Base-by-base conservation (phyloP, 2,329 filamentous ascomycete species). In the Nemania diffusa region DNA sequence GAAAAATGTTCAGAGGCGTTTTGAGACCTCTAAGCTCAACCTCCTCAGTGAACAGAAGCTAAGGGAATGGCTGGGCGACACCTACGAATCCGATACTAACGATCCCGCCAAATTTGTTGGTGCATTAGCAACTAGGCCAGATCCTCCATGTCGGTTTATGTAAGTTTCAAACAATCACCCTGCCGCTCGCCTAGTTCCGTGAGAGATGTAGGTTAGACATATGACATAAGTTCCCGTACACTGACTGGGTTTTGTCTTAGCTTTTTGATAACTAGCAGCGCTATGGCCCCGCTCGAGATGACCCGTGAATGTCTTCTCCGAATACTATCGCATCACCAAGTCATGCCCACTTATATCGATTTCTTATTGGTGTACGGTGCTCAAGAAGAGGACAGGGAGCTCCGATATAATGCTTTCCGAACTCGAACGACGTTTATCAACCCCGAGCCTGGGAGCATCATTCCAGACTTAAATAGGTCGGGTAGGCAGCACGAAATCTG, bases 281-380 rank as follows among this genome's bases (percentile, higher is more conserved):
- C 71, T 2, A 64, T 72, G 56, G 63, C 68, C n/a, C 62, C 42
- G 1, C 67, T 76, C 0, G 67, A 59, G 27, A 69, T 77, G 26
- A 76, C 70, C 2, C 70, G 67, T 0, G 34, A 66, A 20, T 75
- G 76, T 72, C 67, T 78, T 34, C 27, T 62, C 15, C 62, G 70
- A 32, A 72, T 78, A 7, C 52, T 78, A 2, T 74, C 48, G 3
- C 77, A 74, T 57, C 73, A 76, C 57, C 78, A 79, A 72, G 74
- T 78, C 4, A 77, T 77, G 72, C 75, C 77, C 3, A 66, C 59
- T 24, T 79, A 77, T 57, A 55, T 79, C 15, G 77, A 78, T 29
- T 64, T 69, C 32, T 48, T 69, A n/a, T 15, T 66, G 11, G 67
- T 60, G 5, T 69, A 76, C 60, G 78, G 78, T 6, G 40, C 60